Evolutionary conservation across 805 yeast genomes (phyloP), one percentile per base, ranked within the genome.

Genomic region (Suhomyces sp.): DNA sequence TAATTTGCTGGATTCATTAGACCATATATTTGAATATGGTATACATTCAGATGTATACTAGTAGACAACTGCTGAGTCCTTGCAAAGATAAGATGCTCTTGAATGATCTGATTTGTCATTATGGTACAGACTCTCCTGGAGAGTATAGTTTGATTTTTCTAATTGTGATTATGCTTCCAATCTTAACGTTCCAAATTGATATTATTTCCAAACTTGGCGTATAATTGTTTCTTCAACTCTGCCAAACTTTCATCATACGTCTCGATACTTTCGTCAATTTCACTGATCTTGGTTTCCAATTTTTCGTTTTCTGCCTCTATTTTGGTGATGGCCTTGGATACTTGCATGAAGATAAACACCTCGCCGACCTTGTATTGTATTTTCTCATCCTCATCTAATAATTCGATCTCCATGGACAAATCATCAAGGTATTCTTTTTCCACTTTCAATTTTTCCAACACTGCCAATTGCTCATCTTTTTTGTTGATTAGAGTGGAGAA

Each of bases 381-480:
- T 38, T 70, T 62, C 27, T 82, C 88, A 36, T 81, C 88, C 47
- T 70, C 74, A 43, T 91, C 98, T 19, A 88, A 62, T 28, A 93
- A 73, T 59, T 91, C 98, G 26, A 91, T 70, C 53, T 91, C 98
- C 52, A 87, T 53, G 5, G 85, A 68, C 21, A 88, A 80, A 53
- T 91, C 98, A 47, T 88, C 96, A 19, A 91, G 64, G 50, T 86
- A 87, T 52, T 88, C 97, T 47, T 88, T 86, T 50, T 88, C 95
- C 41, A 77, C 74, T 47, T 72, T 67, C 42, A 71, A 65, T 36
- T 63, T 61, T 14, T 66, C 62, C 22, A 84, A 64, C 32, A 71
- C 71, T 13, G 61, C 72, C 20, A 72, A 66, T 10, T 80, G 56
- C 13, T 70, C 70, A 45, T 85, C 88, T 46, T 82, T 80, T 41